Conservation (phyloP, 1,284 basidiomycete species). For the Ustilago shanxiensis region DNA sequence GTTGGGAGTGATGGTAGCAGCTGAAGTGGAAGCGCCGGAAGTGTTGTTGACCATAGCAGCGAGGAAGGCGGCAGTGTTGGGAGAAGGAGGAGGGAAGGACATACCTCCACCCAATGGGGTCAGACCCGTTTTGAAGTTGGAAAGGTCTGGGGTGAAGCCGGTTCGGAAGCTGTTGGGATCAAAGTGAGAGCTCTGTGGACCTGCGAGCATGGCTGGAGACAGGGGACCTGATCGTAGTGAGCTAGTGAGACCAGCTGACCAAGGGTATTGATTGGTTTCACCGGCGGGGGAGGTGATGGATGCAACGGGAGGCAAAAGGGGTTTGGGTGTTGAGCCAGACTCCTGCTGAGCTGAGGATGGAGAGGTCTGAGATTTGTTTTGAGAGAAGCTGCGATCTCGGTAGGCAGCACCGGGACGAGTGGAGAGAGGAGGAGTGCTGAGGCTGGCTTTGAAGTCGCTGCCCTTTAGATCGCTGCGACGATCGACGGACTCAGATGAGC, state of each 20-base stretch:
- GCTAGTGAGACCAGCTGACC: constrained; percentile 67
- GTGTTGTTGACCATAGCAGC: constrained; percentile 85
- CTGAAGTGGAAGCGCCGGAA: constrained; percentile 41
- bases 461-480: constrained; percentile 40
- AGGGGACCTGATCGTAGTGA: constrained; percentile 90
- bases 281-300: constrained; percentile 86
- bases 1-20: constrained; percentile 82
- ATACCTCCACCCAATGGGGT: constrained; percentile 75
- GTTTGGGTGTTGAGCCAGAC: constrained; percentile 52
- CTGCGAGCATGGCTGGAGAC: constrained; percentile 93
- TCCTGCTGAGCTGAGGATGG: constrained; percentile 17
- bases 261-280: constrained; percentile 63
- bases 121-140: constrained; percentile 72
- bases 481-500: constrained; percentile 62
- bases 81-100: constrained; percentile 80
- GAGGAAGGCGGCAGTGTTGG: constrained; percentile 91
- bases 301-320: constrained; percentile 83
- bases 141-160: constrained; percentile 81
- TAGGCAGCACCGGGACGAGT: constrained; percentile 50
- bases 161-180: constrained; percentile 78
- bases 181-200: constrained; percentile 77
- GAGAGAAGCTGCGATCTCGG: constrained; percentile 39
- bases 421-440: constrained; percentile 51
- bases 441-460: constrained; percentile 24
- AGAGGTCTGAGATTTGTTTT: constrained; percentile 42